phyloP scores from a whole-genome alignment of 2,329 filamentous ascomycete species.

The Penicillium sp. region DNA sequence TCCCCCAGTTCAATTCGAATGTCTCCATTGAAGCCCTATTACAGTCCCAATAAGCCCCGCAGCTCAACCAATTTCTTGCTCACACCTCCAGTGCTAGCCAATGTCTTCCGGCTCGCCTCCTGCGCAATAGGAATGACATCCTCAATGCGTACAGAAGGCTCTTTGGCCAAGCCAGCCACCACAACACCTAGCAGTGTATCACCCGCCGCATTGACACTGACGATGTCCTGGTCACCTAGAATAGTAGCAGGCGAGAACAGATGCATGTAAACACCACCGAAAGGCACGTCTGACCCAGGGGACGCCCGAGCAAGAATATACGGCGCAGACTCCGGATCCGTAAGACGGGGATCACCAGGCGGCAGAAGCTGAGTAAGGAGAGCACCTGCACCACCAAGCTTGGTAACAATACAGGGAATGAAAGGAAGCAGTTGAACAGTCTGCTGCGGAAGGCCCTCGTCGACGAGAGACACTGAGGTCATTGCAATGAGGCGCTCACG shows the following conservation, averaged over 20 bases:
- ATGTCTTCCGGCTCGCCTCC: constrained; percentile 71
- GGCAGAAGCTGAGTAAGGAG: constrained; percentile 70
- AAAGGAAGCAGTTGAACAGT: constrained; percentile 82
- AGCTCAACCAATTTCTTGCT: constrained; percentile 33
- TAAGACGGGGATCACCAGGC: constrained; percentile 65
- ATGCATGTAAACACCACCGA: constrained; percentile 83
- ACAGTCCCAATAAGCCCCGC: constrained; percentile 4
- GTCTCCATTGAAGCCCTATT: not conserved
- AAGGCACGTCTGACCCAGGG: constrained; percentile 51
- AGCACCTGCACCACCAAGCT: constrained; percentile 73
- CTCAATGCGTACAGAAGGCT: constrained; percentile 44
- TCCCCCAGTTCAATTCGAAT: no score
- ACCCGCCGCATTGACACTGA: constrained; percentile 91
- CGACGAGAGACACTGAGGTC: constrained; percentile 66
- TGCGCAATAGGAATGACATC: constrained; percentile 77
- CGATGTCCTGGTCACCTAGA: constrained; percentile 61
- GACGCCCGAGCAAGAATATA: constrained; percentile 68
- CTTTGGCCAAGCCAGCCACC: constrained; percentile 69
- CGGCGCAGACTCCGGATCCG: constrained; percentile 58
- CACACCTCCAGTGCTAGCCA: constrained; percentile 73
- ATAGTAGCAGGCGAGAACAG: constrained; percentile 66
- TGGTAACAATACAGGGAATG: constrained; percentile 79
- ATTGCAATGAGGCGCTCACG: constrained; percentile 68
- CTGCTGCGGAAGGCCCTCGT: constrained; percentile 79
- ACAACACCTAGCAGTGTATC: constrained; percentile 88